Conservation (phyloP, 768 basidiomycete species). For the Clitopilus hobsonii region DNA sequence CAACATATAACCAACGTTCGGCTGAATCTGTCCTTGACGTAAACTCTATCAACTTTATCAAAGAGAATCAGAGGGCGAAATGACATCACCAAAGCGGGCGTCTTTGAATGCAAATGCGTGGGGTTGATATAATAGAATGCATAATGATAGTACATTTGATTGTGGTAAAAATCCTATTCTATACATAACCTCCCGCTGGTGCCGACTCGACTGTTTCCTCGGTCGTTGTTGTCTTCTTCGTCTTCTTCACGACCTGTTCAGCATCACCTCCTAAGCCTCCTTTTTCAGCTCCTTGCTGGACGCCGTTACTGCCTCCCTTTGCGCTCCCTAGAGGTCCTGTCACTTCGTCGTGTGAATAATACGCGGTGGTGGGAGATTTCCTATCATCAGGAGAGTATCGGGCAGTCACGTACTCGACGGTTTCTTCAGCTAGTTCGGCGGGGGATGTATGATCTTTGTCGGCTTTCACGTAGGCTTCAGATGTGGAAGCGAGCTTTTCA, state of each 20-base stretch:
- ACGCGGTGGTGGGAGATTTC: constrained; percentile 27
- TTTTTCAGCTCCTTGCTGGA: constrained; percentile 1
- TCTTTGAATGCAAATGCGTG: too few relatives aligned
- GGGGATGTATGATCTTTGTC: constrained; percentile 26
- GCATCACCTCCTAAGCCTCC: neutral
- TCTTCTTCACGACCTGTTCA: neutral
- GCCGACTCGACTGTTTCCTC: neutral
- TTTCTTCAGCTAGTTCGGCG: constrained; percentile 32
- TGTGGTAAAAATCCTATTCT: neutral
- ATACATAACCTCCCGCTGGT: neutral
- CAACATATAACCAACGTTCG: too few relatives aligned
- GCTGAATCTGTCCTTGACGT: too few relatives aligned
- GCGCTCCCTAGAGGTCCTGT: constrained; percentile 38
- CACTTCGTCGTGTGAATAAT: constrained; percentile 38
- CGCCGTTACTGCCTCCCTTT: constrained; percentile 17
- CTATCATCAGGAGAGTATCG: constrained; percentile 34
- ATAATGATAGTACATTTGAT: neutral
- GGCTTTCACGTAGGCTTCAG: constrained; percentile 65
- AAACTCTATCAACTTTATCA: too few relatives aligned
- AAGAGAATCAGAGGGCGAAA: too few relatives aligned
- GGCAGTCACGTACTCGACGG: constrained; percentile 35
- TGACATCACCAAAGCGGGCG: too few relatives aligned
- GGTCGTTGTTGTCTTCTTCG: neutral
- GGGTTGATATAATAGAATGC: too few relatives aligned
- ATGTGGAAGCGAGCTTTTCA: constrained; percentile 55